Conservation (phyloP, 2,329 filamentous ascomycete genomes). For the Didymella pomorum region DNA sequence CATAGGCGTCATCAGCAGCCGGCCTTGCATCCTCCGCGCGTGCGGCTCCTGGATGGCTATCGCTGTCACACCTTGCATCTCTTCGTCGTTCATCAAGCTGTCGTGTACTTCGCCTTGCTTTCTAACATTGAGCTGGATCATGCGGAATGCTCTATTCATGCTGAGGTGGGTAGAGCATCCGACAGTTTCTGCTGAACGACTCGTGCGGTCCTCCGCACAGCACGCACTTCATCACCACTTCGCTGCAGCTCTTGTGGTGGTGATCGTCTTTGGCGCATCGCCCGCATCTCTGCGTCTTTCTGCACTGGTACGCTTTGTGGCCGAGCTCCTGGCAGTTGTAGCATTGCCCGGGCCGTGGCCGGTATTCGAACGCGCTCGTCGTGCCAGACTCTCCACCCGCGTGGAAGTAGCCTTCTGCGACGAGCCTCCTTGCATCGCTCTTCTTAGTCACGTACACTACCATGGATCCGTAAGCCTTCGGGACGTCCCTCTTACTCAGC, state of each 20-base stretch:
- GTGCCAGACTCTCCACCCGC: neutral
- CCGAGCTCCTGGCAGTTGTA: neutral
- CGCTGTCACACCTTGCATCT: neutral
- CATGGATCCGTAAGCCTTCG: neutral
- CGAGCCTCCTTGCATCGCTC: neutral
- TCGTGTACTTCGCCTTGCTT: neutral
- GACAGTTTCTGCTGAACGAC: neutral
- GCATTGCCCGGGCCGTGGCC: neutral
- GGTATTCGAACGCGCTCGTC: neutral
- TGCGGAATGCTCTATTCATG: neutral
- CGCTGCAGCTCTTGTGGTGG: neutral
- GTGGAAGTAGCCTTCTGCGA: neutral
- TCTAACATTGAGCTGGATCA: neutral
- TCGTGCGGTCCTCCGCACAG: neutral
- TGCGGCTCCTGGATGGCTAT: neutral
- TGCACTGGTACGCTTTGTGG: neutral
- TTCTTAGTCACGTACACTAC: neutral
- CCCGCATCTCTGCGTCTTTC: neutral
- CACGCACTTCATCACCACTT: neutral
- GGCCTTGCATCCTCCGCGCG: neutral
- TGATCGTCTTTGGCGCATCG: neutral
- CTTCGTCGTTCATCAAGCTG: neutral
- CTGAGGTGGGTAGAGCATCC: neutral
- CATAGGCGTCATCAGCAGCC: neutral
- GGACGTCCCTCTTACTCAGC: neutral